These are phyloP conservation scores for Bryoerythrophyllum caledonicum DNA, from an alignment of 225 moss, liverwort and hornwort genomes.

Conservation along the genomic window DNA sequence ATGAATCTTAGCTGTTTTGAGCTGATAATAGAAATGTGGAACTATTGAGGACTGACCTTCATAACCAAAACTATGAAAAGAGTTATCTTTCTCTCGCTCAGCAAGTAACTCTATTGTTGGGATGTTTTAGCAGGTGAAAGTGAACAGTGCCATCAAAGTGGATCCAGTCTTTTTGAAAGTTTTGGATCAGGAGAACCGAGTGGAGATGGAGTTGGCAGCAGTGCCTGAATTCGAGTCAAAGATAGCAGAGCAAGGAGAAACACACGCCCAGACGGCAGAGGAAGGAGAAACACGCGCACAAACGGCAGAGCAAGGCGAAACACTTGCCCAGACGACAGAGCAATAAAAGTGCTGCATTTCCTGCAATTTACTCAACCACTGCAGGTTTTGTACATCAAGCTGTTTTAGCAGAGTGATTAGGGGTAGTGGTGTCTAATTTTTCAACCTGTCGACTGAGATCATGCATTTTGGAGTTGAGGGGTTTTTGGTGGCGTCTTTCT, in stretches of 20 bases:
- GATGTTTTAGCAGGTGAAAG: slow-evolving; percentile 65
- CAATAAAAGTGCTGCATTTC: not conserved
- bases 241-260: slow-evolving; percentile 24
- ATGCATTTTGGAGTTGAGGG: slow-evolving; percentile 13
- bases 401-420: no score
- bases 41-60: no score
- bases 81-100: no score
- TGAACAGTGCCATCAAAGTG: slow-evolving; percentile 93
- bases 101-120: not conserved
- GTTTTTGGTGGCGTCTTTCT: slow-evolving; percentile 22
- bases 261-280: slow-evolving; percentile 23
- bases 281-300: no score
- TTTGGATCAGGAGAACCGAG: slow-evolving; percentile 86
- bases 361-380: not conserved
- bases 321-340: not conserved
- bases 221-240: slow-evolving; percentile 29
- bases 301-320: no score
- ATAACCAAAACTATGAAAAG: no score
- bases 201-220: slow-evolving; percentile 58
- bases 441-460: no score
- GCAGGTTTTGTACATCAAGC: not conserved
- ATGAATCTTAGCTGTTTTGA: no score
- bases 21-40: no score
- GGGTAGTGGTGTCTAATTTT: no score
- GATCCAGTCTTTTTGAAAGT: slow-evolving; percentile 85